Base-by-base conservation (phyloP, 2,329 filamentous ascomycete genomes). In the Curvularia lunata region DNA sequence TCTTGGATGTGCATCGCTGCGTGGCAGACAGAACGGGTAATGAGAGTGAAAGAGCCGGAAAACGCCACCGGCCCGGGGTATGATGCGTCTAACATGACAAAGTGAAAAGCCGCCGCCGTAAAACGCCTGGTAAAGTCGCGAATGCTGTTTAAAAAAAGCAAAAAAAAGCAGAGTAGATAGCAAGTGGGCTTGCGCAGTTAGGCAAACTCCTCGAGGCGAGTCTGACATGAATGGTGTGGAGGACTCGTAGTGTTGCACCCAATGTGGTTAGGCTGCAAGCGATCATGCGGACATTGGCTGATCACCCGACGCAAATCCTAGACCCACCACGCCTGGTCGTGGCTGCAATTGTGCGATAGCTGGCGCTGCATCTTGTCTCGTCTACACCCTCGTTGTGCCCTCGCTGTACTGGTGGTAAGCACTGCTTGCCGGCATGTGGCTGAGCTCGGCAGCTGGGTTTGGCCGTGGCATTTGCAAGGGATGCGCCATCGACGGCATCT, bases 341-440 rank as follows among this genome's bases (percentile, higher is more conserved):
- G 58, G 65, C 59, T 52, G 52, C 65, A 59, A 59, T 58, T 50
- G 48, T 53, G 54, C 43, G 42, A 50, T 52, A 52, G 55, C 47
- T 58, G 28, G 53, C 48, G 52, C 51, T 41, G 27, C 45, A 28
- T 45, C 49, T 41, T 50, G 51, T 25, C 59, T 53, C 52, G 57
- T 49, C 66, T 71, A 77, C 52, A 74, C 72, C 52, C 72, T 74
- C 60, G 74, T 75, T 41, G 74, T 76, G 63, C 71, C 72, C 64
- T 76, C 73, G 48, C 67, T 71, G 49, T 77, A 77, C 42, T 70
- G 71, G 53, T 74, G 72, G 68, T 77, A 77, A 49, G 66, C 55
- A 53, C 68, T 68, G 54, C 71, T 69, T 59, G 62, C 59, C 34
- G 70, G 56, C 57, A 74, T 59, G 59, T 74, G 71, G 64, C 61